These are phyloP conservation scores for Heritiera littoralis DNA, from an alignment of 345 rosid species.

Conservation along the genomic window DNA sequence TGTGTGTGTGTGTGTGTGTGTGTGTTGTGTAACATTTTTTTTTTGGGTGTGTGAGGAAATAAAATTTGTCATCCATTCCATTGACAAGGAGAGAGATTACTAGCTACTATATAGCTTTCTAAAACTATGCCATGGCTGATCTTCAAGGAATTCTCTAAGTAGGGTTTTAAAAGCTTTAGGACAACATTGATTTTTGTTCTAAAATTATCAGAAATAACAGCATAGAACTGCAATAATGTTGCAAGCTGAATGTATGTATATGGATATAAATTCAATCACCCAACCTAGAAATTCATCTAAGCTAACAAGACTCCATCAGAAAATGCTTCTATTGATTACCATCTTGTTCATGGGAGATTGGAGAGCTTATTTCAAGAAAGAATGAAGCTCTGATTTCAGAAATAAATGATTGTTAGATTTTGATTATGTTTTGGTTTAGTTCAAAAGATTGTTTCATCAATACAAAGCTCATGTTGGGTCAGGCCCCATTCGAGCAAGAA, in stretches of 20 bases:
- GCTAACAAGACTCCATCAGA: background rate
- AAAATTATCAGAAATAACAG: background rate
- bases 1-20: no score
- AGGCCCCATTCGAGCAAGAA: slow-evolving; percentile 21
- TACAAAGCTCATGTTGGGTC: slow-evolving; percentile 10
- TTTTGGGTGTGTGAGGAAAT: background rate
- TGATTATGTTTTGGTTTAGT: no score
- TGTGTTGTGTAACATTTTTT: background rate
- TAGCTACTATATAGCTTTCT: background rate
- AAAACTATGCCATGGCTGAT: background rate
- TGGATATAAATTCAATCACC: background rate
- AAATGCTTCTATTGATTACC: background rate
- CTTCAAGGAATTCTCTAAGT: no score
- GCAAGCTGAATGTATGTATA: background rate
- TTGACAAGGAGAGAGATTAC: background rate
- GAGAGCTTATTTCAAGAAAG: background rate
- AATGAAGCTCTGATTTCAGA: no score
- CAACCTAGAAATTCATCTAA: background rate
- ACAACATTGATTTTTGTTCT: no score
- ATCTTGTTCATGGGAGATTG: background rate
- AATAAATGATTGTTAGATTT: no score
- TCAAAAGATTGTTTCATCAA: slow-evolving; percentile 6
- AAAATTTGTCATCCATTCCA: background rate
- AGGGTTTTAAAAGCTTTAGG: no score
- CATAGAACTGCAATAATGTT: slow-evolving; percentile 9